Evolutionary conservation across 2,329 filamentous ascomycete genomes (phyloP), one percentile per base, ranked within the genome.

Genomic region (Alternaria consortialis): DNA sequence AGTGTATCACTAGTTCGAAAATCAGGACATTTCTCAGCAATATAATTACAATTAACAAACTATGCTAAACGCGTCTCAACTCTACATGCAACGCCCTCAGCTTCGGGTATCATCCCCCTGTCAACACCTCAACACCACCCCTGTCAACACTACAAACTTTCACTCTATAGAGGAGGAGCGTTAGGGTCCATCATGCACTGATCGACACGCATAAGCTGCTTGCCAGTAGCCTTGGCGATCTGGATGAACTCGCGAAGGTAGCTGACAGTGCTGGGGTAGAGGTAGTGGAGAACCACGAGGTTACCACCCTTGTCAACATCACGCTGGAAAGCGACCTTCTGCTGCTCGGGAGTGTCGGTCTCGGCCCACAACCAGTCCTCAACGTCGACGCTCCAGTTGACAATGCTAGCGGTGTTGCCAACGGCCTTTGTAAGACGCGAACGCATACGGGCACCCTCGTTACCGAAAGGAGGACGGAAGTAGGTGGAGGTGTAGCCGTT

Each of bases 291-390:
- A 12, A 91, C 89, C 0, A 89, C 87, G 51, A 91, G 78, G 64
- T 84, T 84, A 1, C 89, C 89, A 1, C 89, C 89, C 68, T 84
- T 86, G 25, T 81, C 80, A 3, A 91, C 83, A 71, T 90, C 87
- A 4, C 85, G 82, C 72, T 86, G 83, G 78, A 91, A 91, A 12
- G 88, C 87, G 4, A 86, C 86, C 13, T 90, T 78, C 77, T 91
- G 89, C 70, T 88, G 87, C 79, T 90, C 86, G 1, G 89, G 89
- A 4, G 88, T 90, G 43, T 78, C 70, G 0, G 82, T 84, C 72
- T 84, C 79, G 1, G 87, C 88, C 87, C 88, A 91, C 25, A 89
- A 70, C 87, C 88, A 91, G 73, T 91, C 89, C 80, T 91, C 87
- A 32, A 91, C 86, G 69, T 91, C 89, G 44, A 91, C 86, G 69